Percentiles rank a stretch among this genome's conserved stretches.
These are phyloP conservation scores for Alternaria infectoria DNA, from an alignment of 2,329 filamentous ascomycete genomes.

Conservation along the genomic window DNA sequence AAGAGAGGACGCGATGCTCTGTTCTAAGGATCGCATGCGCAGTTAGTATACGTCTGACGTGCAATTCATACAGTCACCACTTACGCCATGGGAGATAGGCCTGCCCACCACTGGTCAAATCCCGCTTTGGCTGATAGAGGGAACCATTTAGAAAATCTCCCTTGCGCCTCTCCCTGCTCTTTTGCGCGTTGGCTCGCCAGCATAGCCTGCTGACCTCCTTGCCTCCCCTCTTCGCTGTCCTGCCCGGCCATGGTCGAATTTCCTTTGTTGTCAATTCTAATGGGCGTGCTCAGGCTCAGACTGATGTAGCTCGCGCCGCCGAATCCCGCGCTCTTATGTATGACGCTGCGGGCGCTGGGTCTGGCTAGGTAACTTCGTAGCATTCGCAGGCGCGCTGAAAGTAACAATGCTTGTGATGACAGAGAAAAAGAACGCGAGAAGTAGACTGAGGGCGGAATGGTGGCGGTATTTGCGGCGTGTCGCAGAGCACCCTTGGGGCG, in stretches of 20 bases:
- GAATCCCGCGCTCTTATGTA: conserved; percentile 39
- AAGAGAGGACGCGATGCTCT: conserved; percentile 86
- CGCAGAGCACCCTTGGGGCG: conserved; percentile 22
- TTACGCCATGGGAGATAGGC: conserved; percentile 72
- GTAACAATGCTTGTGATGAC: neutral
- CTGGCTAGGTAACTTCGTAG: conserved; percentile 38
- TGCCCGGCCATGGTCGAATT: conserved; percentile 40
- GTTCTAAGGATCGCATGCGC: conserved; percentile 52
- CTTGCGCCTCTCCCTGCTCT: conserved; percentile 43
- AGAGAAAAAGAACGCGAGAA: neutral
- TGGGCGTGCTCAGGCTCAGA: conserved; percentile 37
- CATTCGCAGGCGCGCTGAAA: conserved; percentile 41
- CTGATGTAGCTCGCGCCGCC: conserved; percentile 41
- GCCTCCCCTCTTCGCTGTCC: conserved; percentile 24
- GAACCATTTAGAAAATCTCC: conserved; percentile 63
- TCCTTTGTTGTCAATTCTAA: conserved; percentile 32
- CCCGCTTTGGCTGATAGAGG: conserved; percentile 91
- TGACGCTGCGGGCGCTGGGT: conserved; percentile 25
- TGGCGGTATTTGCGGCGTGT: conserved; percentile 26
- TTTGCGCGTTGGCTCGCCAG: conserved; percentile 57
- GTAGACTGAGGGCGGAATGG: conserved; percentile 1
- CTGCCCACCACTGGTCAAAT: conserved; percentile 76
- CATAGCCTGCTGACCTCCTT: conserved; percentile 53
- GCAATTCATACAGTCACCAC: neutral
- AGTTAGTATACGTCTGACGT: neutral